Conservation (phyloP, 805 yeast species). For the Yarrowia sp. region DNA sequence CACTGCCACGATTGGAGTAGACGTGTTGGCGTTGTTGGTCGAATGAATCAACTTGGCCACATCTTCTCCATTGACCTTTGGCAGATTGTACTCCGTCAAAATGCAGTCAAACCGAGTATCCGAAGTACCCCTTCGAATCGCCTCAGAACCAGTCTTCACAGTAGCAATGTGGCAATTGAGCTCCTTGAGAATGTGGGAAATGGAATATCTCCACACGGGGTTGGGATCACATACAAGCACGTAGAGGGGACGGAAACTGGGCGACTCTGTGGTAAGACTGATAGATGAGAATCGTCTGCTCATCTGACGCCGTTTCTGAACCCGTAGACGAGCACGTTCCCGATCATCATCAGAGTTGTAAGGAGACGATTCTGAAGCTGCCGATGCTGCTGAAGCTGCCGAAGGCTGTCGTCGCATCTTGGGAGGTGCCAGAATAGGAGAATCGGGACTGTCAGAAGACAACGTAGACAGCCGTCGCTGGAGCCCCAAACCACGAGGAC, state of each 20-base stretch:
- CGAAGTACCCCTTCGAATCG: constrained; percentile 76
- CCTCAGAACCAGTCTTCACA: constrained; percentile 76
- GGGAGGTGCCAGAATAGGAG: constrained; percentile 17
- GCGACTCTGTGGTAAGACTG: constrained; percentile 14
- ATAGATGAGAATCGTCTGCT: constrained; percentile 41
- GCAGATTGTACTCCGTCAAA: constrained; percentile 66
- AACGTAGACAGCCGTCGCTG: constrained; percentile 1
- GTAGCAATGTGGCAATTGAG: constrained; percentile 79
- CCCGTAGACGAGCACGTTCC: constrained; percentile 15
- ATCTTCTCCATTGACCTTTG: constrained; percentile 65
- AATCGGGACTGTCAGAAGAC: constrained; percentile 9
- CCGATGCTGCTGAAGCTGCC: constrained; percentile 42
- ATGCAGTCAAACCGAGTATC: constrained; percentile 81
- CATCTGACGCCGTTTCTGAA: constrained; percentile 53
- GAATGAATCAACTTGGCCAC: constrained; percentile 71
- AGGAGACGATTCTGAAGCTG: constrained; percentile 40
- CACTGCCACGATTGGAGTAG: constrained; percentile 72
- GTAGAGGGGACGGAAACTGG: constrained; percentile 46
- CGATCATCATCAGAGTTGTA: constrained; percentile 61
- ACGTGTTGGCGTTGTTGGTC: constrained; percentile 73
- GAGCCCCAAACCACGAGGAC: constrained; percentile 13
- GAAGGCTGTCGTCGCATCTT: constrained; percentile 16
- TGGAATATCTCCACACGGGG: constrained; percentile 71
- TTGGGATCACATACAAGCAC: constrained; percentile 83
- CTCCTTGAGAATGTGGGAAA: constrained; percentile 59